These are phyloP conservation scores for Neurospora sp. DNA, from an alignment of 2,329 filamentous ascomycete species.

Conservation along the genomic window DNA sequence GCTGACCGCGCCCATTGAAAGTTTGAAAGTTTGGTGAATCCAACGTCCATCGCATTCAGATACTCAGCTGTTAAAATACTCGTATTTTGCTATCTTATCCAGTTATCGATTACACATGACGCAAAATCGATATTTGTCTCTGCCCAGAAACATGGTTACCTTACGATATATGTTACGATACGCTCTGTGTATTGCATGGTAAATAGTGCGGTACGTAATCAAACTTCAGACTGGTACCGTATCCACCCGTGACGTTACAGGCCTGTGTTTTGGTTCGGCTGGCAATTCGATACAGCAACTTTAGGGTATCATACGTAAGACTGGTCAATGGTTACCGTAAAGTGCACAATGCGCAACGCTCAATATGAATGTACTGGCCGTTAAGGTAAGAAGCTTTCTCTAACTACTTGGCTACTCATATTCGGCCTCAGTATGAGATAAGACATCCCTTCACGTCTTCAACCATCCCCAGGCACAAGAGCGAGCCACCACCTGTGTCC, in stretches of 20 bases:
- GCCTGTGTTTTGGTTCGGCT: neutral
- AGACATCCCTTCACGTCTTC: neutral
- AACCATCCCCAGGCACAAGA: neutral
- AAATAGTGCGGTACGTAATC: neutral
- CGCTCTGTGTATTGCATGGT: neutral
- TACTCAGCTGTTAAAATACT: neutral
- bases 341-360: neutral
- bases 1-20: neutral
- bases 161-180: neutral
- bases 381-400: neutral
- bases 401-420: neutral
- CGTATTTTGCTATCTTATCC: neutral
- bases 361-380: neutral
- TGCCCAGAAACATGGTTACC: neutral
- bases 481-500: neutral
- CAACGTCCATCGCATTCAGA: neutral
- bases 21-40: neutral
- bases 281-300: neutral
- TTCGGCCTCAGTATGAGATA: neutral
- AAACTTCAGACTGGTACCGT: neutral
- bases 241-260: neutral
- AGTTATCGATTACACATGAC: neutral
- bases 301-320: neutral
- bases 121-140: neutral
- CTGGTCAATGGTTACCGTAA: neutral